Conservation (phyloP, 2,329 filamentous ascomycete species). For the Calcarisporium arbuscula region DNA sequence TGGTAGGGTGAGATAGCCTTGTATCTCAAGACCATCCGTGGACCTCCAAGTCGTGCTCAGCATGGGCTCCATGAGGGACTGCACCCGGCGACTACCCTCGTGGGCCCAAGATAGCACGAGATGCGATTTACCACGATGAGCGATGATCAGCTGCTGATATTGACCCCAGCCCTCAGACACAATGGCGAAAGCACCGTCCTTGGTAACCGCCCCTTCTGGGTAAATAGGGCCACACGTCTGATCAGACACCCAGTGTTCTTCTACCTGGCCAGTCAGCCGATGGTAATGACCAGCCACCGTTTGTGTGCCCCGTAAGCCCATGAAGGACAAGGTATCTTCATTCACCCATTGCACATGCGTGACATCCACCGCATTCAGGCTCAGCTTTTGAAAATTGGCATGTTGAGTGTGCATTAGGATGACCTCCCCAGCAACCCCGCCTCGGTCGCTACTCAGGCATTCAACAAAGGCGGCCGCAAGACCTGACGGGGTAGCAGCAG, state of each 20-base stretch:
- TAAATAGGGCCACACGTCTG: background rate
- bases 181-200: background rate
- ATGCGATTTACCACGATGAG: constrained; percentile 5
- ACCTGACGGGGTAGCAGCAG: background rate
- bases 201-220: background rate
- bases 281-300: constrained; percentile 3
- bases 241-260: constrained; percentile 1
- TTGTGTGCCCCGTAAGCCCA: background rate
- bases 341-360: background rate
- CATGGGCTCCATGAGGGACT: constrained; percentile 1
- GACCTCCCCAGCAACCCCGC: background rate
- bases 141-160: constrained; percentile 7
- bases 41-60: background rate
- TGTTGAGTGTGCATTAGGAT: background rate
- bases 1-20: constrained; percentile 4
- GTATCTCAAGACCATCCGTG: constrained; percentile 2
- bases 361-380: constrained; percentile 1
- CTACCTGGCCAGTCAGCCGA: background rate
- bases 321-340: constrained; percentile 1
- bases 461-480: background rate
- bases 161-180: background rate
- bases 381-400: background rate
- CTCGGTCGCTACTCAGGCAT: constrained; percentile 2
- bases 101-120: constrained; percentile 1
- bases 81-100: constrained; percentile 1